Conservation (phyloP, 1,284 basidiomycete genomes). For the Singerocomus rubriflavus region DNA sequence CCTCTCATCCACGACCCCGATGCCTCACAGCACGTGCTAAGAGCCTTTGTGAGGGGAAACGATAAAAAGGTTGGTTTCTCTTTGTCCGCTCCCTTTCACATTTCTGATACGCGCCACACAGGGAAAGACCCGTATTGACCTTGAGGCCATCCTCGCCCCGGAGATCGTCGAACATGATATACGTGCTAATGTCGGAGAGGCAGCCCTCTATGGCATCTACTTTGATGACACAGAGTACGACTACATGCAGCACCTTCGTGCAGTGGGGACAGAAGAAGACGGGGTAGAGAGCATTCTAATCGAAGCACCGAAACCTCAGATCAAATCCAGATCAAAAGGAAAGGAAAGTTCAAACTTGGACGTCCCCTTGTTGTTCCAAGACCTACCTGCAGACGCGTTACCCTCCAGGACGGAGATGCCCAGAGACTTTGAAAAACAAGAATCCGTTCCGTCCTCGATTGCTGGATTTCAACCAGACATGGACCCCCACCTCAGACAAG, state of each 20-base stretch:
- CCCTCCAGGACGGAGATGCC: conserved; percentile 74
- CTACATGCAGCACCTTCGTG: conserved; percentile 95
- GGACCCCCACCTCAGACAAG: conserved; percentile 94
- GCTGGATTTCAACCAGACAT: conserved; percentile 94
- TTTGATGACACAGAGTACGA: conserved; percentile 99
- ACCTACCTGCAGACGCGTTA: conserved; percentile 69
- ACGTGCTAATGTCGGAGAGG: conserved; percentile 74
- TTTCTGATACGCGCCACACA: conserved; percentile 29
- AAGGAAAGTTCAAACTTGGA: conserved; percentile 28
- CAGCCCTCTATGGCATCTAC: conserved; percentile 87
- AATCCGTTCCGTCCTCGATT: conserved; percentile 78
- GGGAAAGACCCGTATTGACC: conserved; percentile 77
- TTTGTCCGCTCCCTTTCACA: conserved; percentile 1
- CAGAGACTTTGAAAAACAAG: conserved; percentile 70
- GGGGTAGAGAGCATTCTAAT: conserved; percentile 76
- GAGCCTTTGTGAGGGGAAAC: conserved; percentile 74
- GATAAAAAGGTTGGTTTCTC: conserved; percentile 53
- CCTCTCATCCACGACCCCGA: conserved; percentile 94
- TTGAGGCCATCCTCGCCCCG: conserved; percentile 60
- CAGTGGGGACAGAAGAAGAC: conserved; percentile 70
- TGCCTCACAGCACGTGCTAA: conserved; percentile 86
- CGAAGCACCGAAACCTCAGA: conserved; percentile 55
- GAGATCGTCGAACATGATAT: conserved; percentile 54
- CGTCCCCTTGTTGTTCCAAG: conserved; percentile 39
- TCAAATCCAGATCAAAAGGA: conserved; percentile 38